Conservation (phyloP, 768 basidiomycete species). For the Amanita rubescens region DNA sequence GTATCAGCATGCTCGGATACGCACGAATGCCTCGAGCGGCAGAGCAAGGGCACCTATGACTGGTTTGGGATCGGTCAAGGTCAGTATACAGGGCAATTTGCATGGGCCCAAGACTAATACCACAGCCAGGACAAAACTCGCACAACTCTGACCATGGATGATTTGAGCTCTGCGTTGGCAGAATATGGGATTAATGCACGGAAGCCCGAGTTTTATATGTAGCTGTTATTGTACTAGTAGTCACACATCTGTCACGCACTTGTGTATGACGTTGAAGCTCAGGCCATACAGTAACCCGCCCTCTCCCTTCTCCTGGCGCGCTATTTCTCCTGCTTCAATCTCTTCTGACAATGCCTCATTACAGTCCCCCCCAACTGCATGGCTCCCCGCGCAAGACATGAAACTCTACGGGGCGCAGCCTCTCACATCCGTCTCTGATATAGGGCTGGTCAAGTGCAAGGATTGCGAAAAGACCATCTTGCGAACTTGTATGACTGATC, state of each 20-base stretch:
- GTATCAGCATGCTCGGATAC: conserved; percentile 94
- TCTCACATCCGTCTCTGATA: conserved; percentile 48
- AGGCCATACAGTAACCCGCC: conserved; percentile 35
- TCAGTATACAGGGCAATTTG: conserved; percentile 20
- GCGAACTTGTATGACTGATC: conserved; percentile 66
- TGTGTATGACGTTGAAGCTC: conserved; percentile 39
- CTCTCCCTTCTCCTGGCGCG: conserved; percentile 61
- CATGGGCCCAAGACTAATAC: not conserved
- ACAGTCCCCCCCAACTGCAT: conserved; percentile 72
- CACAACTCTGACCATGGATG: conserved; percentile 96
- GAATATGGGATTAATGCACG: conserved; percentile 94
- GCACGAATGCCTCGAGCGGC: conserved; percentile 78
- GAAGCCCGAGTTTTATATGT: conserved; percentile 93
- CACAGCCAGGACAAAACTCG: conserved; percentile 72
- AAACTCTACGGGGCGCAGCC: conserved; percentile 78
- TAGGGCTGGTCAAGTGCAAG: conserved; percentile 66
- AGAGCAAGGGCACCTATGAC: conserved; percentile 50
- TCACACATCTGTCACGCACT: conserved; percentile 12
- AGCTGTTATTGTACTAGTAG: too few relatives aligned
- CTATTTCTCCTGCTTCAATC: conserved; percentile 28
- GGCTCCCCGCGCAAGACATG: conserved; percentile 85
- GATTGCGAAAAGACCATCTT: conserved; percentile 81
- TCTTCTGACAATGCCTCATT: conserved; percentile 33
- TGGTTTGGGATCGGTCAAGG: conserved; percentile 61
- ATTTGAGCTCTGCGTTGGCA: conserved; percentile 83